Evolutionary conservation across 805 yeast genomes (phyloP), one percentile per base, ranked within the genome.

Genomic region (Nakazawaea holstii): DNA sequence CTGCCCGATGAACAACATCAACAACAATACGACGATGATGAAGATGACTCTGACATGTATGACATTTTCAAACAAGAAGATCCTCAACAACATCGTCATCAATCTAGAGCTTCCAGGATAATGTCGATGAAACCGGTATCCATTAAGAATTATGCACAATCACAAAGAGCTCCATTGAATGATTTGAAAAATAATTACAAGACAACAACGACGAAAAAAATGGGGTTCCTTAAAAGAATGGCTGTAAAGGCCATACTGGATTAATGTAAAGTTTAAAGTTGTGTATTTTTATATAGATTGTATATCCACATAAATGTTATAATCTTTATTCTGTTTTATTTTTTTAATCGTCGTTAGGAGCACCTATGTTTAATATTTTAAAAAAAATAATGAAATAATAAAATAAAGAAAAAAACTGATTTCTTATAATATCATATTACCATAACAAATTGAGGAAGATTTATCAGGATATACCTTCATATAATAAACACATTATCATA

Each of bases 181-280:
- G 14, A 11, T 8, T 14, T 8, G 14, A 39, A 29, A 39, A 15
- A 26, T 27, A 1, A 27, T 10, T 27, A 8, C 10, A 8, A n/a
- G 20, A 29, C 13, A 14, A 10, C 15, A 5, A 27, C 13, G 13
- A 24, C 8, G 13, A 46, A 46, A 26, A 40, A 46, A 17, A 24
- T 40, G 41, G 38, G 41, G 2, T 46, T 40, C 26, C 36, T 46
- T 38, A 46, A 46, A 35, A 40, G 41, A 35, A 40, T 41, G 32
- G 24, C 41, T 1, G 39, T 30, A 4, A 45, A 35, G 20, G 40
- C 43, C 8, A 41, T n/a, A 14, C 8, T 17, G 10, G 36, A 43
- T 11, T 38, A 27, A 36, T 29, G 24, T 29, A 2, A 29, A 4
- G 11, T 20, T 3, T 3, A 20, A 5, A 5, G 24, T 20, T 20